Evolutionary conservation across 2,329 filamentous ascomycete species (phyloP), one percentile per base, ranked within the genome.

Genomic region (Capronia americana): DNA sequence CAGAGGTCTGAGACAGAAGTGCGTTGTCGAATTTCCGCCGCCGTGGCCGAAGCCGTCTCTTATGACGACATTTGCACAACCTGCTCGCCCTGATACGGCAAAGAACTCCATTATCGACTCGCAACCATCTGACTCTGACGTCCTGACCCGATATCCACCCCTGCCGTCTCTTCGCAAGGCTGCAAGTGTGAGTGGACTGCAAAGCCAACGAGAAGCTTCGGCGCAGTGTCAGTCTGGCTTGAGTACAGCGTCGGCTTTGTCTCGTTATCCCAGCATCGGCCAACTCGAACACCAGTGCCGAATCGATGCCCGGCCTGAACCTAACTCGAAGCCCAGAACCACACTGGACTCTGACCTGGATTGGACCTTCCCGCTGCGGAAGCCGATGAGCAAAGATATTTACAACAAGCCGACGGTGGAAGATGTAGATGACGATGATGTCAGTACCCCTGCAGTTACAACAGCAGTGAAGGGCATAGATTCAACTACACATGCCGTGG

Each of bases 141-240:
- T 77, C 65, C 69, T 73, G 24, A 72, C 75, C 55, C 76, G 72
- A 28, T 78, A 77, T 65, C 78, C 78, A 2, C 78, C 77, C 4
- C 72, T 79, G 46, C 62, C 75, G 26, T 73, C 75, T 20, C 50
- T 72, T 17, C 60, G 68, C 38, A 66, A 71, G 44, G 65, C 70
- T 11, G 65, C 63, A 20, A 72, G 69, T 53, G 58, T 69, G 20
- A 61, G 55, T 57, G 61, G 58, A 14, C 34, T 70, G 46, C 64
- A 61, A n/a, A 44, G 57, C 14, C 62, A 54, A 41, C 20, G 50
- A 7, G 32, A 50, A 46, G 7, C 11, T 32, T n/a, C 54, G 50
- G n/a, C 20, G 26, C 11, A 38, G 6, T n/a, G 10, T 23, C 60
- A 44, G 6, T 17, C 34, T 46, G 44, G 50, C 23, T 26, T 41